Evolutionary conservation across 768 basidiomycete genomes (phyloP), one percentile per base, ranked within the genome.

Genomic region (Pisolithus albus): DNA sequence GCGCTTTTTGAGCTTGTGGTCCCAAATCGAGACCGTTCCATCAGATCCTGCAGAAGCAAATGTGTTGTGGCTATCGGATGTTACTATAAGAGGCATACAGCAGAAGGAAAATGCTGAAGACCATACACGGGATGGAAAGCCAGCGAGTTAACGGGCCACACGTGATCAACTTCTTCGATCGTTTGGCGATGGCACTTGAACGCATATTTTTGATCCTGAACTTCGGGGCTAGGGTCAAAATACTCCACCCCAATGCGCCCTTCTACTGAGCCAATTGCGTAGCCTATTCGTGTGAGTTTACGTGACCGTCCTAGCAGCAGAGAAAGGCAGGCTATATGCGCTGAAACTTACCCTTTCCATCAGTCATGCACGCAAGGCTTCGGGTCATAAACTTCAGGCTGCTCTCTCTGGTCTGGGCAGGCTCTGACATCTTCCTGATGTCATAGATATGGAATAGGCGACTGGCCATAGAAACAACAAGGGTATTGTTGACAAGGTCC

Each of bases 191-290:
- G 95, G 56, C 94, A 96, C 65, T 96, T 93, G 80, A 97, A 99
- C 2, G 96, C 96, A 66, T 84, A 68, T 23, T 68, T 85, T 58
- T 80, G 77, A n/a, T 86, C 84, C 66, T 98, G 95, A 0, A 77
- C 75, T 23, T 81, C 80, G 0, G 84, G 76, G 4, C 80, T 80
- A 2, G 89, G 83, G 56, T 97, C 91, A 59, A 96, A 94, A 67
- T 95, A 99, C 67, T 99, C 96, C 28, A 98, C 93, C 0, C 94
- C 92, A 52, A 98, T 96, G 21, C 96, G 80, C 1, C 96, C 96
- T 61, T 99, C 96, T 13, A 94, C 92, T 0, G 91, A 93, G 0
- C 87, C 89, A 0, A 86, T 91, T 10, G 93, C 93, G 67, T 91
- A 99, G 10, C 95, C 93, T 90, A 60, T 15, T 34, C 18, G 50